Base-by-base conservation (phyloP, 2,329 filamentous ascomycete species). In the Pseudopithomyces maydicus region DNA sequence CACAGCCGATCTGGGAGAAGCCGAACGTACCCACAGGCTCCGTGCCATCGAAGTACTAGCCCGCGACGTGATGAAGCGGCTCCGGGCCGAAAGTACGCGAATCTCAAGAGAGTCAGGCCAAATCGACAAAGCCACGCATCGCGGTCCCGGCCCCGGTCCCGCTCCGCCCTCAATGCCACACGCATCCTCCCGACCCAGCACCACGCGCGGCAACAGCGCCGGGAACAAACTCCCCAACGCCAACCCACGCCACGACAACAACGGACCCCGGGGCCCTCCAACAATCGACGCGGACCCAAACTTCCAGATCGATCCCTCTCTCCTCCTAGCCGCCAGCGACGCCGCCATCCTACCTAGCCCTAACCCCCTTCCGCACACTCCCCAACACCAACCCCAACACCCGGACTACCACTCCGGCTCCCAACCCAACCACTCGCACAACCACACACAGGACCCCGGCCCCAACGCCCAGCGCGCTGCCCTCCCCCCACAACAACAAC, bases 51-150 rank as follows among this genome's bases (percentile, higher is more conserved):
- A 93, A 59, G 81, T 90, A 0, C 77, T 95, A 3, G 89, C 89
- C 51, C 83, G 87, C 50, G 90, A 94, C 74, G 88, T 91, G 17
- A 88, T 91, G 83, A 93, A 93, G 76, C 83, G 91, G 46, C 81
- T 90, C 52, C 84, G 88, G 35, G 88, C 91, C 65, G 88, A 90
- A 61, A 84, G 6, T 19, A 43, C 48, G 23, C 48, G 26, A 32
- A 12, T 26, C 14, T n/a, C 85, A 57, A 80, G 80, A 62, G 80
- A 82, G 54, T 79, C 86, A 65, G 77, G 81, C 2, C 78, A 78
- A 14, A 78, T 78, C 54, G 78, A 74, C 70, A 79, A 77, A 64
- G 67, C 74, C 43, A 44, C 63, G 26, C 71, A 76, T 56, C 60
- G 71, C 50, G 79, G 78, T 5, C 77, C 78, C 5, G 78, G 78